A percentile compares a stretch with the other conserved stretches of the same genome.
Conservation (phyloP, 2,329 filamentous ascomycete species). For the Botrytis porri region DNA sequence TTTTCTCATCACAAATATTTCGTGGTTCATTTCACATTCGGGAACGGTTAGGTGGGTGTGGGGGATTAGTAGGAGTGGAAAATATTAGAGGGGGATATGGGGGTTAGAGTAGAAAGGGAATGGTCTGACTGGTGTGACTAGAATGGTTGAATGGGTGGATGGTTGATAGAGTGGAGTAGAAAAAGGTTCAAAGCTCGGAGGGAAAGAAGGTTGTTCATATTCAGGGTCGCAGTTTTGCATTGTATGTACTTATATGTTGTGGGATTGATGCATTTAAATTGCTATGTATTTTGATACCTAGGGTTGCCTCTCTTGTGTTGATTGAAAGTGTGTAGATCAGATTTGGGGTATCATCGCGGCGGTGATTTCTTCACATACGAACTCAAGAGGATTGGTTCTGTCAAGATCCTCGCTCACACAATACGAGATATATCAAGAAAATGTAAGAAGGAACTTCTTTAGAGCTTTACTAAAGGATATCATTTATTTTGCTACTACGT, state of each 20-base stretch:
- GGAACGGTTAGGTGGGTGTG: not conserved
- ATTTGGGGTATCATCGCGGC: too few species aligned
- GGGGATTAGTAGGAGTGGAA: not conserved
- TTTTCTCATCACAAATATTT: not conserved
- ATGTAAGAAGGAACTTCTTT: not conserved
- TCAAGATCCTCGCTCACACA: not conserved
- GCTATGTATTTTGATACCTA: constrained; percentile 14
- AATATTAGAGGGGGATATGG: not conserved
- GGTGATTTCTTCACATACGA: too few species aligned
- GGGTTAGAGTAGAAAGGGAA: not conserved
- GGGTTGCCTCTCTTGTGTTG: not conserved
- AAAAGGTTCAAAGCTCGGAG: not conserved
- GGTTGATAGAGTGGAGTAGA: not conserved
- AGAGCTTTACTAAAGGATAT: not conserved
- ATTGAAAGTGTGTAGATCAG: too few species aligned
- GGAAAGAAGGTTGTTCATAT: constrained; percentile 13
- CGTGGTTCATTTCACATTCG: not conserved
- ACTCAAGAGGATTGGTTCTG: not conserved
- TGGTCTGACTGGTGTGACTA: not conserved
- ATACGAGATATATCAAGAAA: not conserved
- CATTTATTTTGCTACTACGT: constrained; percentile 41
- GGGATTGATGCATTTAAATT: constrained; percentile 10
- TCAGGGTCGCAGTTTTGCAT: not conserved
- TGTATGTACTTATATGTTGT: constrained; percentile 20
- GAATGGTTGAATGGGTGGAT: not conserved